Evolutionary conservation across 2,329 filamentous ascomycete species (phyloP).

Genomic region (Mollisia scopiformis): DNA sequence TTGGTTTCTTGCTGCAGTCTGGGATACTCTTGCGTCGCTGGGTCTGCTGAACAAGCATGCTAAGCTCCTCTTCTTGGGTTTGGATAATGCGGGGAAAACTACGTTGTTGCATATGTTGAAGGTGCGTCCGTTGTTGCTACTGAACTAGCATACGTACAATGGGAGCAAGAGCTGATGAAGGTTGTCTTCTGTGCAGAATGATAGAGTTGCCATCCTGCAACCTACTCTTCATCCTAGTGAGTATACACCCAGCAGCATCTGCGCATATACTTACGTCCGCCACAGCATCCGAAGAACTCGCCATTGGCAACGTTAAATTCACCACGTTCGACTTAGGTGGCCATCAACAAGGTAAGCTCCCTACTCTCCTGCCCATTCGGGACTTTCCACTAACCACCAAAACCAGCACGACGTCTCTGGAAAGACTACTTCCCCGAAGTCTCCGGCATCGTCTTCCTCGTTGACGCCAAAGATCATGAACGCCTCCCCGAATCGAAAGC

Average conservation of each 20-base stretch:
- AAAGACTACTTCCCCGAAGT: slow-evolving; percentile 98
- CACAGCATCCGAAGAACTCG: slow-evolving; percentile 84
- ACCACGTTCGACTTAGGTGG: slow-evolving; percentile 93
- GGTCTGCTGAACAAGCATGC: slow-evolving; percentile 94
- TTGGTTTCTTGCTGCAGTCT: slow-evolving; percentile 63
- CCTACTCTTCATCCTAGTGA: slow-evolving; percentile 89
- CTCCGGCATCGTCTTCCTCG: slow-evolving; percentile 94
- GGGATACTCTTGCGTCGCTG: slow-evolving; percentile 84
- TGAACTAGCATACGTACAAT: no score
- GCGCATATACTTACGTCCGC: slow-evolving; percentile 27
- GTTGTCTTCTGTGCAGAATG: slow-evolving; percentile 67
- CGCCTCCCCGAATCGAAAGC: slow-evolving; percentile 93
- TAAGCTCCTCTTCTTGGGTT: slow-evolving; percentile 90
- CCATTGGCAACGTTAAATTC: slow-evolving; percentile 91
- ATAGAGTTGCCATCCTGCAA: slow-evolving; percentile 87
- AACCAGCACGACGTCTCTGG: slow-evolving; percentile 83
- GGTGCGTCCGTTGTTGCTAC: no score
- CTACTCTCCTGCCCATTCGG: no score
- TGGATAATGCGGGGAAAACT: slow-evolving; percentile 95
- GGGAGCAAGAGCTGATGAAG: slow-evolving; percentile 23
- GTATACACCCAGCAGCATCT: slow-evolving; percentile 20
- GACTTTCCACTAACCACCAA: no score
- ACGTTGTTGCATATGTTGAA: slow-evolving; percentile 95
- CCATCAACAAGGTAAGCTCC: slow-evolving; percentile 82
- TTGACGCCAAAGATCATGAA: slow-evolving; percentile 97